Evolutionary conservation across 2,329 filamentous ascomycete species (phyloP).

Genomic region (Cytospora paraplurivora): DNA sequence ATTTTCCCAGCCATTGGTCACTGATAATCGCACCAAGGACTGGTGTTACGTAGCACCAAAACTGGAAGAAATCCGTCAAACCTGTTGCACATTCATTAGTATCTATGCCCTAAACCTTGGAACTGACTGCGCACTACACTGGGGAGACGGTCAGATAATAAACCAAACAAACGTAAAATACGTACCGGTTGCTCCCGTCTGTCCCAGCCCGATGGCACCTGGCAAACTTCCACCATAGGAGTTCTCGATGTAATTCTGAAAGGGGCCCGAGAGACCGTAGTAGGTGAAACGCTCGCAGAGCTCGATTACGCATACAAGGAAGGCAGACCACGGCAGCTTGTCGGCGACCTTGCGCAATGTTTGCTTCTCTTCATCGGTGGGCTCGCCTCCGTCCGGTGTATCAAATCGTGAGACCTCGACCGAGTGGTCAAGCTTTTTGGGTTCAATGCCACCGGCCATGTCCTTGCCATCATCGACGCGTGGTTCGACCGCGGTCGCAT

Average conservation of each 20-base stretch:
- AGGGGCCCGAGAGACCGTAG: conserved; percentile 28
- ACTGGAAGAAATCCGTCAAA: conserved; percentile 28
- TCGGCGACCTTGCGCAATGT: conserved; percentile 28
- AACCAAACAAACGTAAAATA: no score
- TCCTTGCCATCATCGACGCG: conserved; percentile 21
- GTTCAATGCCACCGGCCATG: conserved; percentile 26
- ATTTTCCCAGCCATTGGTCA: conserved; percentile 27
- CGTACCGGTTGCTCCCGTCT: conserved; percentile 20
- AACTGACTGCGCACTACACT: no score
- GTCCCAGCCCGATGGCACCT: conserved; percentile 25
- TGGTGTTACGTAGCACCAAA: conserved; percentile 29
- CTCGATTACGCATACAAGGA: conserved; percentile 28
- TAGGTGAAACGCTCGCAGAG: conserved; percentile 28
- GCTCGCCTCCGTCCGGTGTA: conserved; percentile 25
- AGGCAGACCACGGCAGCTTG: conserved; percentile 28
- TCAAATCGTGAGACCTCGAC: background rate
- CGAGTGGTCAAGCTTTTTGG: background rate
- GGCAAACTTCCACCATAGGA: conserved; percentile 10
- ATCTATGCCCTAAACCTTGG: no score
- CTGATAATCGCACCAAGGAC: conserved; percentile 26
- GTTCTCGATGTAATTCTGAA: conserved; percentile 28
- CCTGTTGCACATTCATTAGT: conserved; percentile 6
- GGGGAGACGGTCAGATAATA: no score
- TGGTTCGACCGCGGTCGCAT: conserved; percentile 23
- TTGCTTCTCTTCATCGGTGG: conserved; percentile 23